Conservation (phyloP, 2,329 filamentous ascomycete genomes). For the Pyrenochaeta sp. region DNA sequence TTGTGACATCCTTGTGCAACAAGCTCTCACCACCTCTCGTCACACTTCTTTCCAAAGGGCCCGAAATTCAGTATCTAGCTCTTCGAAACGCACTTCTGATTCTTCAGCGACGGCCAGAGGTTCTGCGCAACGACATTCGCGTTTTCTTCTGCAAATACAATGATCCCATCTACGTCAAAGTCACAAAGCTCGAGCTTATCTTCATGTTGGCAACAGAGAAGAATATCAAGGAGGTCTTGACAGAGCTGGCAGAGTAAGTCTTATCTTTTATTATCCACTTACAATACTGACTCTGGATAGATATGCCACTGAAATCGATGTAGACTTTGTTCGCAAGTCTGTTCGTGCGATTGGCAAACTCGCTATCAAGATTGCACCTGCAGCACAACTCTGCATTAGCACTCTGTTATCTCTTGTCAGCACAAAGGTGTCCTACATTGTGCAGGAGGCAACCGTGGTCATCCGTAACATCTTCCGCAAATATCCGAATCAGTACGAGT, state of each 20-base stretch:
- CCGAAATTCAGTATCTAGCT: constrained; percentile 97
- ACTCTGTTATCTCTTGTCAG: constrained; percentile 90
- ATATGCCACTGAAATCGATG: constrained; percentile 96
- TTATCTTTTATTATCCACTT: not conserved
- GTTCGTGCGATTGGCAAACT: constrained; percentile 97
- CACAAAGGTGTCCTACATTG: constrained; percentile 98
- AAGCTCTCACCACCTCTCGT: constrained; percentile 96
- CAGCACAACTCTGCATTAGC: constrained; percentile 89
- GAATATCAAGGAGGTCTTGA: constrained; percentile 94
- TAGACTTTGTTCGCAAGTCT: constrained; percentile 97
- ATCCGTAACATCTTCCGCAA: constrained; percentile 99
- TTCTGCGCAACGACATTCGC: constrained; percentile 92
- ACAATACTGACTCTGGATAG: constrained; percentile 37
- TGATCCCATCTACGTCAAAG: constrained; percentile 98
- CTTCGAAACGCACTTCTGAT: constrained; percentile 93
- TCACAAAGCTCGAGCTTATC: constrained; percentile 97
- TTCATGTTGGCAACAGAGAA: constrained; percentile 97
- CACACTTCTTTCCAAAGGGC: constrained; percentile 91
- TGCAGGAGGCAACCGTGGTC: constrained; percentile 97
- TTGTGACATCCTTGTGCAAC: constrained; percentile 83
- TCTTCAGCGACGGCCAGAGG: constrained; percentile 88
- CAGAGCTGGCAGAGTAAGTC: constrained; percentile 83
- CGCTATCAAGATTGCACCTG: constrained; percentile 97
- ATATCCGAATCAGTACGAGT: constrained; percentile 98
- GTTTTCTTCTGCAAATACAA: constrained; percentile 99